Conservation (phyloP, 2,329 filamentous ascomycete species). For the Penicillium oxalicum region DNA sequence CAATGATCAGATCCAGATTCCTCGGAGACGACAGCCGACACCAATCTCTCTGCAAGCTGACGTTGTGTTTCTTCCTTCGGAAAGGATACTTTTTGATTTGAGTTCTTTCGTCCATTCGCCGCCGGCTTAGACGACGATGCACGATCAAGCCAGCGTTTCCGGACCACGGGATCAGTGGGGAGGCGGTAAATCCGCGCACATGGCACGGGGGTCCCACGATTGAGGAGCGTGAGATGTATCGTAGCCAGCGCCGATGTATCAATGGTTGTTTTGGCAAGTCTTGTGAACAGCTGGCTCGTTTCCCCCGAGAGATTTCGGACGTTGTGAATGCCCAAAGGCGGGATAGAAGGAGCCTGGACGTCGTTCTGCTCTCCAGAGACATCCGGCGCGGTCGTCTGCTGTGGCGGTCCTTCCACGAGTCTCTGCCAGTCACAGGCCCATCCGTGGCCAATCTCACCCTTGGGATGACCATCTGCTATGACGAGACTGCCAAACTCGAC, state of each 20-base stretch:
- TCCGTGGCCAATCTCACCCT: conserved; percentile 75
- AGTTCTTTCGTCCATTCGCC: neutral
- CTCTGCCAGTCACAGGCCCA: conserved; percentile 79
- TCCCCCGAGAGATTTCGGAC: conserved; percentile 38
- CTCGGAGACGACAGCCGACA: conserved; percentile 39
- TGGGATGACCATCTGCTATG: conserved; percentile 61
- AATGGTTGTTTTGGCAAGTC: conserved; percentile 12
- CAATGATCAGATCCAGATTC: conserved; percentile 34
- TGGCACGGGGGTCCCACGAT: conserved; percentile 62
- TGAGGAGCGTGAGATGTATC: conserved; percentile 60
- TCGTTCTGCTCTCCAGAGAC: conserved; percentile 12
- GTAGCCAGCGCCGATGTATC: conserved; percentile 45
- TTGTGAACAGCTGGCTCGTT: conserved; percentile 23
- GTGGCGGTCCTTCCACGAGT: conserved; percentile 46
- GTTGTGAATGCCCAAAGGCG: conserved; percentile 29
- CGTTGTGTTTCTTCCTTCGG: conserved; percentile 20
- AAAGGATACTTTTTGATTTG: neutral
- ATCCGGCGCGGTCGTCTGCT: neutral
- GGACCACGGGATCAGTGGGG: conserved; percentile 55
- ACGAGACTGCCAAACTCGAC: conserved; percentile 68
- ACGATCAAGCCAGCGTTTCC: conserved; percentile 65
- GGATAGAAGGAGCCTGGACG: conserved; percentile 10
- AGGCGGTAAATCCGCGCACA: conserved; percentile 84
- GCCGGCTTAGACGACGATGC: conserved; percentile 27
- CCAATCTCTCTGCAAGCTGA: conserved; percentile 27